Base-by-base conservation (phyloP, 148 eudicot species). In the Euryodendron excelsum region DNA sequence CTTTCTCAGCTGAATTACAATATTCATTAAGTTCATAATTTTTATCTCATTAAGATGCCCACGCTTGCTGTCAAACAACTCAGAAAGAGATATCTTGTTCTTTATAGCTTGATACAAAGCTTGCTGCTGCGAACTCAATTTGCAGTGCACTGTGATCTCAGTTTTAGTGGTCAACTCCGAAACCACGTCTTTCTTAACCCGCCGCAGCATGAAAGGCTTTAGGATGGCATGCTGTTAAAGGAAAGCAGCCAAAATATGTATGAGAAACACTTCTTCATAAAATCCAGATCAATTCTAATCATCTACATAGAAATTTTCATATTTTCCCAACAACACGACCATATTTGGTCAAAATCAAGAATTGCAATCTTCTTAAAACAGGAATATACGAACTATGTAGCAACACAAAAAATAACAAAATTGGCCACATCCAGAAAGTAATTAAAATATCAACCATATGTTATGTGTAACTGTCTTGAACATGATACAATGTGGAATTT, bases 91-190 rank as follows among this genome's bases (percentile, higher is more conserved):
- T 78, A 96, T 93, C 87, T 96, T 96, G 86, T 96, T 93, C 85
- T 93, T 96, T 89, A 96, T 91, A 85, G 99, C 99, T 87, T 88
- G 96, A 85, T 96, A 96, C 58, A 96, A 96, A 65, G 97, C 99
- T 85, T 96, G 91, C 80, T 96, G 99, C 61, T 98, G 92, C 78
- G 99, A 93, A 84, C 99, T 96, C 87, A 96, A 83, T 82, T 93
- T 91, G 86, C 99, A 96, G 83, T 96, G 97, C 84, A 96, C 97
- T 21, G 86, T 88, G 63, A 96, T 84, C 82, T 96, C 99, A 31
- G 91, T 91, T 83, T 96, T 96, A 81, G 88, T 90, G 71, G 99
- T 96, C 84, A 96, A 79, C 87, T 96, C 99, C 18, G 99, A 77
- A 62, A 96, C 78, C 85, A 96, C 99, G 80, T 96, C 99, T 81